Conservation (phyloP, 2,329 filamentous ascomycete genomes). For the Rutstroemia sp. region DNA sequence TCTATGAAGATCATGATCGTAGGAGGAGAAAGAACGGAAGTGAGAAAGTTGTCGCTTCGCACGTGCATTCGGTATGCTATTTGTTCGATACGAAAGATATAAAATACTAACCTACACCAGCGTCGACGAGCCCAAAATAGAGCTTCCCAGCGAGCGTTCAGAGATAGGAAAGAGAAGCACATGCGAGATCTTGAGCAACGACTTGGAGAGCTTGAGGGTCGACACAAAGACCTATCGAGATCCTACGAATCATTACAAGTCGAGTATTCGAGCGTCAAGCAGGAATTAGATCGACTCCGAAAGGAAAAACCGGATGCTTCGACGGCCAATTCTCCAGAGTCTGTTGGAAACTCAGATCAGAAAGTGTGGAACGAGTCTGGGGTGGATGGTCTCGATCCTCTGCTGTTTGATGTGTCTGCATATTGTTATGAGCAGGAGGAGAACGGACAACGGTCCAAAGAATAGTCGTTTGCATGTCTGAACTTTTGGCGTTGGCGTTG, state of each 20-base stretch:
- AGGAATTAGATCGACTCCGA: constrained; percentile 26
- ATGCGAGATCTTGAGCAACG: constrained; percentile 55
- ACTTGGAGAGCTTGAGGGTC: constrained; percentile 45
- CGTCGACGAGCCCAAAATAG: constrained; percentile 53
- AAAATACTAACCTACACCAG: constrained; percentile 27
- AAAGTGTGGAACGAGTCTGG: constrained; percentile 20
- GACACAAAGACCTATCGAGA: constrained; percentile 46
- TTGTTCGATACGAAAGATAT: background rate
- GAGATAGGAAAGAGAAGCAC: constrained; percentile 57
- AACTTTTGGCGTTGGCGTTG: constrained; percentile 3
- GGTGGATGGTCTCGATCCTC: constrained; percentile 24
- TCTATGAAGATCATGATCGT: constrained; percentile 30
- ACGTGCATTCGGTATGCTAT: constrained; percentile 28
- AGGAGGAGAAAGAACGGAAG: constrained; percentile 25
- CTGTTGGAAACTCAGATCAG: constrained; percentile 10
- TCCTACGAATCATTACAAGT: constrained; percentile 44
- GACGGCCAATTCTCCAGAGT: background rate
- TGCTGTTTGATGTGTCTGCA: constrained; percentile 28
- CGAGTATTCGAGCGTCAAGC: constrained; percentile 27
- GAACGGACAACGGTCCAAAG: background rate
- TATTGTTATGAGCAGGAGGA: constrained; percentile 28
- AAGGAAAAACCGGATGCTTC: constrained; percentile 12
- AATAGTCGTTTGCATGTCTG: background rate
- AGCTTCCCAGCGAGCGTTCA: constrained; percentile 53
- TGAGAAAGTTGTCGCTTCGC: constrained; percentile 27